These are phyloP conservation scores for Pleurotus tuoliensis DNA, from an alignment of 768 basidiomycete species.

Conservation along the genomic window DNA sequence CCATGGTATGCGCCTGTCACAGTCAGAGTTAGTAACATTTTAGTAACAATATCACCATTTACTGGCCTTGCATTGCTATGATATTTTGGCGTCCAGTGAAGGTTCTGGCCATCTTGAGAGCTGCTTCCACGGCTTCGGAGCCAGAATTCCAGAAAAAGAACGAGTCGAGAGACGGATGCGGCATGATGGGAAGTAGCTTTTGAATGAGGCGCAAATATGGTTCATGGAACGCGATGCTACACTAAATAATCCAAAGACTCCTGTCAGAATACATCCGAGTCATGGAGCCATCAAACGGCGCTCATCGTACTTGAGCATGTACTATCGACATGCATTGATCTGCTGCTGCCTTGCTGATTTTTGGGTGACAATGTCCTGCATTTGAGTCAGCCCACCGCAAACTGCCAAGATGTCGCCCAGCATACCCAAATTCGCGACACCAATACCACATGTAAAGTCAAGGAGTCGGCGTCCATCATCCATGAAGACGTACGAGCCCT, in stretches of 20 bases:
- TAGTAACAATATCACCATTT: not conserved
- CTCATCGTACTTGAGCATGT: slow-evolving; percentile 59
- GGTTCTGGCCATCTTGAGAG: slow-evolving; percentile 81
- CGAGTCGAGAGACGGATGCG: slow-evolving; percentile 83
- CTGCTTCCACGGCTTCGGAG: slow-evolving; percentile 87
- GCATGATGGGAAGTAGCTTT: slow-evolving; percentile 84
- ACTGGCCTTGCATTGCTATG: slow-evolving; percentile 81
- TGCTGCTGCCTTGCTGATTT: slow-evolving; percentile 83
- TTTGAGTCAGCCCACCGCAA: not conserved
- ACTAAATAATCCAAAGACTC: slow-evolving; percentile 39
- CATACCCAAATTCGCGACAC: slow-evolving; percentile 78
- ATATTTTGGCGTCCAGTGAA: slow-evolving; percentile 84
- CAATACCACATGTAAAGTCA: slow-evolving; percentile 88
- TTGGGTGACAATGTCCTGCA: slow-evolving; percentile 83
- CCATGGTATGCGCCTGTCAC: slow-evolving; percentile 78
- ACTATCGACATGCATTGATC: slow-evolving; percentile 81
- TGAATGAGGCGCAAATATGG: slow-evolving; percentile 88
- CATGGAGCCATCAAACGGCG: not conserved
- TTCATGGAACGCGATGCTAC: slow-evolving; percentile 83
- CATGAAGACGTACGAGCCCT: slow-evolving; percentile 70
- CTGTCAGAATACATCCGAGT: not conserved
- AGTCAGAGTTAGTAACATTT: not conserved
- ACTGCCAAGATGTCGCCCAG: too few relatives aligned
- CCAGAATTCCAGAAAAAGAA: slow-evolving; percentile 99
- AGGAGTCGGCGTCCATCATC: slow-evolving; percentile 71